A percentile compares a stretch with the other conserved stretches of the same genome.
Evolutionary conservation across 2,329 filamentous ascomycete species (phyloP).

Genomic region (Trichoderma brevicompactum): DNA sequence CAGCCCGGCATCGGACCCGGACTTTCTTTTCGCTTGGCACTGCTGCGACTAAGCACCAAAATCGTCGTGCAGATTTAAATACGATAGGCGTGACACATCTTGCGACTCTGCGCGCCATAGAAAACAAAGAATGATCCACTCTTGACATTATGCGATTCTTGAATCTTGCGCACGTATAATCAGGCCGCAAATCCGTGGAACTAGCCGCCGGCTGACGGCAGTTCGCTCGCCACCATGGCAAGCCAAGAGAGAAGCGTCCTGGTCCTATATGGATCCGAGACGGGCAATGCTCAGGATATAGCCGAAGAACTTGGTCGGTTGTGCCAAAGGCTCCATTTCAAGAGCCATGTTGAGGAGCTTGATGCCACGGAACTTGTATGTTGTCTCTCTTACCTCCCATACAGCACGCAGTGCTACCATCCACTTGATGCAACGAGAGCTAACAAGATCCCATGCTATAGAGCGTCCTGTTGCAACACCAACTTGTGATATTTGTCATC

Average conservation of each 20-base stretch:
- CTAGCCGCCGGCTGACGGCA: slow-evolving; percentile 5
- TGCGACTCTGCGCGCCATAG: neutral
- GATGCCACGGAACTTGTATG: slow-evolving; percentile 76
- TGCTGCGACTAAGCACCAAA: neutral
- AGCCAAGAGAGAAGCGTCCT: slow-evolving; percentile 54
- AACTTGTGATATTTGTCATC: slow-evolving; percentile 75
- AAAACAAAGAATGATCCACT: neutral
- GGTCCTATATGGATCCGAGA: slow-evolving; percentile 92
- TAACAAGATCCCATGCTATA: slow-evolving; percentile 34
- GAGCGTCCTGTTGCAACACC: slow-evolving; percentile 56
- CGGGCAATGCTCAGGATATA: slow-evolving; percentile 89
- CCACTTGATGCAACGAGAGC: neutral
- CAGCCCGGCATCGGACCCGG: slow-evolving; percentile 27
- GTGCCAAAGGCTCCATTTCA: slow-evolving; percentile 78
- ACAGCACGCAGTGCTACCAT: neutral
- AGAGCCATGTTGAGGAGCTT: slow-evolving; percentile 75
- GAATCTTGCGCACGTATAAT: neutral
- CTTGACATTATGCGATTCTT: neutral
- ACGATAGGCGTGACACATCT: neutral
- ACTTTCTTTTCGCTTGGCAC: slow-evolving; percentile 1
- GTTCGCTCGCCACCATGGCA: slow-evolving; percentile 34
- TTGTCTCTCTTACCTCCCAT: slow-evolving; percentile 29
- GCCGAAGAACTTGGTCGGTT: slow-evolving; percentile 80
- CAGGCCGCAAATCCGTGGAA: neutral
- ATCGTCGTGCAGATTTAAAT: neutral